Evolutionary conservation across 306 rosid genomes (phyloP), one percentile per base, ranked within the genome.

Genomic region (Pterocarpus santalinus): DNA sequence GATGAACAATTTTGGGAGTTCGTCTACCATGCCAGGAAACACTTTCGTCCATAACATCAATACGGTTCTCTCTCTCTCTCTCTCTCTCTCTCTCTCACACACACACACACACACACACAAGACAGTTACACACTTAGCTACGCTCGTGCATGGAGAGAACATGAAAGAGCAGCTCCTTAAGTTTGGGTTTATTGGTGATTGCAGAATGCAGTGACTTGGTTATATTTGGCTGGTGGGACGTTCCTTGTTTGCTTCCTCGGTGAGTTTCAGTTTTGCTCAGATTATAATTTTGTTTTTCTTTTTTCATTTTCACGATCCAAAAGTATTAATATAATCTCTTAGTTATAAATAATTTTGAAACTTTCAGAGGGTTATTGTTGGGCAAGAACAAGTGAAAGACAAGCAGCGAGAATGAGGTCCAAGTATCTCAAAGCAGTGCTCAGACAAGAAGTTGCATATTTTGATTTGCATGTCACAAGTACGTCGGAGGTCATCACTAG

Each of bases 381-480:
- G 97, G 91, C 97, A 15, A 88, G 97, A 89, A 93, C 97, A 3
- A 93, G 95, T 0, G 97, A 89, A 65, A 80, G 95, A 43, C 97
- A 93, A 80, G 92, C 95, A 3, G 87, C 95, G 2, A 85, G 92
- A 81, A 91, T 93, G 95, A 91, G 97, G 85, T 89, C 68, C 0
- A 85, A 88, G 80, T 93, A 91, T 56, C 80, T 93, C 78, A 91
- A 88, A 72, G 97, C 97, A 36, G 94, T 93, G 53, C 87, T 93
- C 9, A 79, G 95, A 46, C 97, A 93, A 82, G 97, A 93, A 2
- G 92, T 93, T 2, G 94, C 91, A 0, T 93, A 93, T 84, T 93
- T 93, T 10, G 97, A 93, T 87, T 68, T 89, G 85, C 90, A 93
- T 52, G 94, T 89, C 55, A 88, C 97, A 8, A 88, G 94, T 86